Evolutionary conservation across 345 rosid genomes (phyloP).

Genomic region (Bruguiera sexangula): DNA sequence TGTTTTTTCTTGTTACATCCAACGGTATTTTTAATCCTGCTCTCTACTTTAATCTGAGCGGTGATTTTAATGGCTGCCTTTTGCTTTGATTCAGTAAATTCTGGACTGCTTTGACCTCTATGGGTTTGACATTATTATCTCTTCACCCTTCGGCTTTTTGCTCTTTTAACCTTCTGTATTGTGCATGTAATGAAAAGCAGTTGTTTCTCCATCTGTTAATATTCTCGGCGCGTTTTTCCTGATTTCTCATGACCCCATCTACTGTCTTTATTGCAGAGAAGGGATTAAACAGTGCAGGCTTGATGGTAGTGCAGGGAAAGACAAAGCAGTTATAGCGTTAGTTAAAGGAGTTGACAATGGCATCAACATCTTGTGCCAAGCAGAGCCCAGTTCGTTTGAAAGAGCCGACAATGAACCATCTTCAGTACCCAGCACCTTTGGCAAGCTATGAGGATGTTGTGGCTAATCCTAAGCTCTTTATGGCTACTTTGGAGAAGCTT

Average conservation of each 20-base stretch:
- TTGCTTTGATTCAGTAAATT: constrained; percentile 15
- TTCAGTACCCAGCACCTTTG: constrained; percentile 52
- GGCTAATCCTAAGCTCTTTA: constrained; percentile 55
- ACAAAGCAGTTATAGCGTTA: constrained; percentile 15
- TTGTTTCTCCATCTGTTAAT: too few relatives aligned
- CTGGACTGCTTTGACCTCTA: background rate
- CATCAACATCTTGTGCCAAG: constrained; percentile 75
- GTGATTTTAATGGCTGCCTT: constrained; percentile 8
- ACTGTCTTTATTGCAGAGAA: background rate
- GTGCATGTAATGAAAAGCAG: background rate
- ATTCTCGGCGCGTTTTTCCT: too few relatives aligned
- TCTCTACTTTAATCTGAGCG: constrained; percentile 2
- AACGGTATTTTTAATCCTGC: background rate
- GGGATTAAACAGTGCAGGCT: background rate
- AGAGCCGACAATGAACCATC: constrained; percentile 35
- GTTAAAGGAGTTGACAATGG: constrained; percentile 49
- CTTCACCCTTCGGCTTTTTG: constrained; percentile 13
- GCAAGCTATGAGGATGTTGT: constrained; percentile 71
- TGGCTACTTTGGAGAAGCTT: constrained; percentile 67
- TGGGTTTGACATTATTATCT: constrained; percentile 17
- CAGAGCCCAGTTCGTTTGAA: constrained; percentile 51
- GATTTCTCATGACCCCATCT: background rate
- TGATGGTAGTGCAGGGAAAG: constrained; percentile 26
- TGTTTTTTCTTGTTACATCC: background rate
- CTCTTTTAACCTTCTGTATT: constrained; percentile 6